phyloP scores from a whole-genome alignment of 257 asterid species.

The Leptodermis oblonga region DNA sequence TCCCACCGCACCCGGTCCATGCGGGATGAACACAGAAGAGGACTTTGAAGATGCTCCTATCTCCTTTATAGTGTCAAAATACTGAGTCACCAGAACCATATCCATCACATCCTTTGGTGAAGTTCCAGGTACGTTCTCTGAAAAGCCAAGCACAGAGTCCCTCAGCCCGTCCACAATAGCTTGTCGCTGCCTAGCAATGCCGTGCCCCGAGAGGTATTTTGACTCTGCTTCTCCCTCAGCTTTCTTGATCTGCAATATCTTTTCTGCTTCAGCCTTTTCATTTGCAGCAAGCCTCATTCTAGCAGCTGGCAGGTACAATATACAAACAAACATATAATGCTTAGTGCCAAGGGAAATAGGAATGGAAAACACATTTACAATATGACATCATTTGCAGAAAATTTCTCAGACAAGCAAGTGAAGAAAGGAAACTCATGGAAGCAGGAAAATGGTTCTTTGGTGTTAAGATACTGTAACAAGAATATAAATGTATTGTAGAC shows the following conservation, averaged over 20 bases:
- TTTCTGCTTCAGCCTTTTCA: constrained; percentile 48
- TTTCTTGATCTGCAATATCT: constrained; percentile 37
- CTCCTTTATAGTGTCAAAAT: constrained; percentile 41
- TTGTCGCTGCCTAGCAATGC: constrained; percentile 43
- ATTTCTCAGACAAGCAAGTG: neutral
- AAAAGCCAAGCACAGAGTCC: constrained; percentile 36
- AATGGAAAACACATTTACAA: neutral
- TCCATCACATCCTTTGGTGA: constrained; percentile 41
- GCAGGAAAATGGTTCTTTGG: neutral
- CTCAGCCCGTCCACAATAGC: constrained; percentile 42
- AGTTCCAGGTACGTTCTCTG: constrained; percentile 41
- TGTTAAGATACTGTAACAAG: neutral
- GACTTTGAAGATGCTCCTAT: constrained; percentile 39
- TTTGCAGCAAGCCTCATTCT: constrained; percentile 43
- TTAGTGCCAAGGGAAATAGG: neutral
- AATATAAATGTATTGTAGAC: neutral
- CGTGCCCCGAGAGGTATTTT: constrained; percentile 37
- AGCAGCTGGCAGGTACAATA: constrained; percentile 28
- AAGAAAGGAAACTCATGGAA: neutral
- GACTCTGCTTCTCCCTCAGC: constrained; percentile 48
- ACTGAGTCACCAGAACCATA: constrained; percentile 40
- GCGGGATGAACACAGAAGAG: constrained; percentile 35
- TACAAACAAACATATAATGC: neutral
- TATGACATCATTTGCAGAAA: neutral
- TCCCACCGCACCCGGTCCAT: constrained; percentile 44